A percentile compares a stretch with the other conserved stretches of the same genome.
Evolutionary conservation across 148 eudicot species (phyloP).

Genomic region (Nepenthes mirabilis): DNA sequence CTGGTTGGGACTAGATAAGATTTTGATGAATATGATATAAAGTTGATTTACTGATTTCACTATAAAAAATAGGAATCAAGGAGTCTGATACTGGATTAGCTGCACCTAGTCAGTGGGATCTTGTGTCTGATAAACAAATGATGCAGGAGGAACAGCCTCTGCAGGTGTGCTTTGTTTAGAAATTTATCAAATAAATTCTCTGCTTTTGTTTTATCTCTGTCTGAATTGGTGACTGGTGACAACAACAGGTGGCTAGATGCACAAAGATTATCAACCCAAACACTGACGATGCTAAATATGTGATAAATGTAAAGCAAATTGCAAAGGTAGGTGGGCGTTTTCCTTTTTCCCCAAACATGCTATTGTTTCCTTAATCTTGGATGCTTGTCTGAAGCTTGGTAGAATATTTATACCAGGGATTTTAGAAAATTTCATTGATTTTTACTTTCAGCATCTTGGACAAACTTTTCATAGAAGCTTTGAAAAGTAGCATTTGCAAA

Average conservation of each 20-base stretch:
- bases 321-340: conserved; percentile 50
- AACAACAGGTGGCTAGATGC: conserved; percentile 84
- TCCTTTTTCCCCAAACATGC: not conserved
- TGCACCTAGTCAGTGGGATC: conserved; percentile 98
- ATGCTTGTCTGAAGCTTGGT: not conserved
- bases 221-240: conserved; percentile 6
- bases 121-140: conserved; percentile 98
- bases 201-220: not conserved
- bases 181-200: not conserved
- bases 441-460: not conserved
- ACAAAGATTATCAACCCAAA: conserved; percentile 95
- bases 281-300: conserved; percentile 94
- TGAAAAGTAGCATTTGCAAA: too few relatives aligned
- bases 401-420: too few relatives aligned
- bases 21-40: not conserved
- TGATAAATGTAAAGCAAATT: conserved; percentile 87
- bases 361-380: not conserved
- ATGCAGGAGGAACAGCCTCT: conserved; percentile 99
- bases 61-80: conserved; percentile 52
- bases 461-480: too few relatives aligned
- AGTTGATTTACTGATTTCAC: conserved; percentile 1
- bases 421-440: too few relatives aligned
- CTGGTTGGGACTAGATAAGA: not conserved
- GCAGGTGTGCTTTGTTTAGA: conserved; percentile 37
- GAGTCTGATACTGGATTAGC: conserved; percentile 99